Base-by-base conservation (phyloP, 1,284 basidiomycete genomes). In the Afroboletus lepidellus region DNA sequence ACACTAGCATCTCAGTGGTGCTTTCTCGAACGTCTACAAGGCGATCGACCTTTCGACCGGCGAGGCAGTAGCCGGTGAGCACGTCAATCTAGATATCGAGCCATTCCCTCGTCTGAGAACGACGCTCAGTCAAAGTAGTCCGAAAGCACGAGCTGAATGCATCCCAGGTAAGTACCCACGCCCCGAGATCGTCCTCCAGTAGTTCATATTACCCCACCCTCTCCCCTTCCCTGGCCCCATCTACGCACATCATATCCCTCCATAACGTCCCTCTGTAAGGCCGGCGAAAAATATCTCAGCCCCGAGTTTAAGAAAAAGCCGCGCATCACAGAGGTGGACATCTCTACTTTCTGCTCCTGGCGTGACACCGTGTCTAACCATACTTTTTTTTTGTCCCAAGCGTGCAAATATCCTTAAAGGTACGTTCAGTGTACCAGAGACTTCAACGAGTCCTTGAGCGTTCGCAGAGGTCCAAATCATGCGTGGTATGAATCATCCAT, bases 1-100 rank as follows among this genome's bases (percentile, higher is more conserved):
- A 51, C 51, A 23, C 32, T 18, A 15, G 48, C 41, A 9, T 60
- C 36, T 11, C 56, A 92, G 91, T 63, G 97, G 97, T 57, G 97
- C 97, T 34, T 99, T 99, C 71, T 98, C 96, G 12, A 94, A 98
- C 67, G 97, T 99, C 3, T 99, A 97, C 81, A 94, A 93, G 70
- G 97, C 94, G 3, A 65, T 90, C 49, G 91, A 98, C 72, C 74
- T 84, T 51, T 75, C 79, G 49, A 87, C 87, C 16, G 85, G 87
- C 18, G 78, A 85, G 67, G 91, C 90, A 72, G 92, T 97, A 32
- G 97, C 97, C 58, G 84, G 94, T 92, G 66, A 53, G 62, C 18
- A 23, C 41, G 36, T 29, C 12, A 56, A 76, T 72, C 8, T 44
- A 48, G 51, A 34, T 38, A 8, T 43, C 48, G 8, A 27, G 44